Conservation (phyloP, 2,329 filamentous ascomycete genomes). For the Talaromyces sp. region DNA sequence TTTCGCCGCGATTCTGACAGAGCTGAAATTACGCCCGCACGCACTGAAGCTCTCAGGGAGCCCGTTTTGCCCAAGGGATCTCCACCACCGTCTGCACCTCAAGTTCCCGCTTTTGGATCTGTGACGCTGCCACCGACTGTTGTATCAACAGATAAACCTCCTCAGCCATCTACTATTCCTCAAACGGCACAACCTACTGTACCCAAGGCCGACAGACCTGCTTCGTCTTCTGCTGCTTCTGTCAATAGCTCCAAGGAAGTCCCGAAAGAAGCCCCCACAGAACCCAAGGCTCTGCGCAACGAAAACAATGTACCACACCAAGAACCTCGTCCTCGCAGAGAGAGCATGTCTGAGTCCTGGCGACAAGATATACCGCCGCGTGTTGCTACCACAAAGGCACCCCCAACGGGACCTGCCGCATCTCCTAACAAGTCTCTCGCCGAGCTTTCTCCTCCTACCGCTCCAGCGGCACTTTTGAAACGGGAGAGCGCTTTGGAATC, state of each 20-base stretch:
- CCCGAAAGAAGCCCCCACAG: constrained; percentile 41
- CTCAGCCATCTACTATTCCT: background rate
- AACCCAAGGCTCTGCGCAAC: constrained; percentile 39
- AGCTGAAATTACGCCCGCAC: constrained; percentile 21
- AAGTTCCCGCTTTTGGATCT: constrained; percentile 40
- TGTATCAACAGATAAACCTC: constrained; percentile 18
- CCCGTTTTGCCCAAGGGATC: constrained; percentile 26
- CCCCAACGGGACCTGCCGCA: constrained; percentile 12
- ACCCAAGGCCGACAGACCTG: constrained; percentile 12
- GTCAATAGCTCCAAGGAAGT: background rate
- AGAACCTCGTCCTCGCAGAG: constrained; percentile 23
- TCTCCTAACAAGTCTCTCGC: constrained; percentile 18
- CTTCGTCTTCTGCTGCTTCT: constrained; percentile 16
- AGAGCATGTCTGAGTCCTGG: constrained; percentile 18
- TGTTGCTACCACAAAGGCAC: constrained; percentile 15
- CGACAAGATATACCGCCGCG: constrained; percentile 25
- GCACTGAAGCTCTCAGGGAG: constrained; percentile 26
- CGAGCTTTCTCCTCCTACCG: constrained; percentile 33
- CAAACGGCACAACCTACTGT: background rate
- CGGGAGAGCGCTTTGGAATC: constrained; percentile 22
- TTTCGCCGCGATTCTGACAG: constrained; percentile 28
- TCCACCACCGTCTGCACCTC: constrained; percentile 36
- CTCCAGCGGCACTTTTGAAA: constrained; percentile 31
- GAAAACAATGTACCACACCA: constrained; percentile 19
- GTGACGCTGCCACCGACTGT: constrained; percentile 26